Percentiles rank a stretch among this genome's conserved stretches.
Conservation (phyloP, 352 stramenopile genomes). For the Globisporangium splendens region DNA sequence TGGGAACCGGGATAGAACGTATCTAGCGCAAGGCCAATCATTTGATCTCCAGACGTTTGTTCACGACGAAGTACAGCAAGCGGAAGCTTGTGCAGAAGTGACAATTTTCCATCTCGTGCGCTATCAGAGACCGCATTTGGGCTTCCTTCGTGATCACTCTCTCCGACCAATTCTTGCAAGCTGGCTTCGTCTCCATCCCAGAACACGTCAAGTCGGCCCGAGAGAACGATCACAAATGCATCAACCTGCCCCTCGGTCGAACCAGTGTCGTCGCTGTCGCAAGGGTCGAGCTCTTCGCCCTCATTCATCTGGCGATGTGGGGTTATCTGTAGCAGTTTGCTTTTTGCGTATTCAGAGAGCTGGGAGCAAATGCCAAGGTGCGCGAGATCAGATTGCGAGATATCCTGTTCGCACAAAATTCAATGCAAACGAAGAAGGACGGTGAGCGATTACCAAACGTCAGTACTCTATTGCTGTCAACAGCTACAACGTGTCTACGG, state of each 20-base stretch:
- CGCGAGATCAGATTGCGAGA: slow-evolving; percentile 24
- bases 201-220: slow-evolving; percentile 41
- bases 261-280: neutral
- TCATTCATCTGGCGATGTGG: slow-evolving; percentile 16
- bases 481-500: too few relatives aligned
- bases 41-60: slow-evolving; percentile 55
- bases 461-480: too few relatives aligned
- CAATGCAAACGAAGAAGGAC: slow-evolving; percentile 3
- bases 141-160: neutral
- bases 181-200: slow-evolving; percentile 23
- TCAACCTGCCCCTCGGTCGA: slow-evolving; percentile 2
- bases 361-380: slow-evolving; percentile 40
- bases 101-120: slow-evolving; percentile 4
- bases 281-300: slow-evolving; percentile 18
- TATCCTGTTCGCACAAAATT: slow-evolving; percentile 26
- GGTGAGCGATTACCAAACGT: neutral
- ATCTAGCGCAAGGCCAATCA: slow-evolving; percentile 37
- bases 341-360: slow-evolving; percentile 27
- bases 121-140: neutral
- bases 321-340: slow-evolving; percentile 25
- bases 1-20: slow-evolving; percentile 10
- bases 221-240: slow-evolving; percentile 35
- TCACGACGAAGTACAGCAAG: slow-evolving; percentile 31
- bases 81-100: slow-evolving; percentile 6
- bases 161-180: neutral